Evolutionary conservation across 1,284 basidiomycete species (phyloP), one percentile per base, ranked within the genome.

Genomic region (Kalmanozyma brasiliensis): DNA sequence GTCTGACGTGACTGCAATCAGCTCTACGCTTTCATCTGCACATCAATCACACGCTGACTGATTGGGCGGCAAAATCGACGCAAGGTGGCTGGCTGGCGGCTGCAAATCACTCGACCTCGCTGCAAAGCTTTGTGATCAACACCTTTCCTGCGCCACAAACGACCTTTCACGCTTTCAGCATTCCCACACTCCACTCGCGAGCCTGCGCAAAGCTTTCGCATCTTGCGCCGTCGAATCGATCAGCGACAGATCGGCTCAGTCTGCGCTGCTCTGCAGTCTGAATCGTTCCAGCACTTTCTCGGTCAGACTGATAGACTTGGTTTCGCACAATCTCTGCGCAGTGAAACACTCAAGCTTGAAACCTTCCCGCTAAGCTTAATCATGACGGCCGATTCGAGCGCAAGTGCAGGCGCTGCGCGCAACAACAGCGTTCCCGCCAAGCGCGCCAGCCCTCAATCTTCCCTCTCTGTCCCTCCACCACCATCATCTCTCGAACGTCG

Each of bases 21-120:
- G n/a, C n/a, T n/a, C n/a, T n/a, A n/a, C n/a, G n/a, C n/a, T n/a
- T n/a, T n/a, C n/a, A 29, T 11, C 47, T 52, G 43, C 38, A 51
- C 29, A 29, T 33, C 48, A 30, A 33, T 42, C 47, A 52, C 49
- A 19, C 49, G 60, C 60, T 63, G 53, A 63, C 60, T 63, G 60
- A 63, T 56, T 42, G 30, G n/a, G n/a, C n/a, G n/a, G n/a, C n/a
- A n/a, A n/a, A n/a, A n/a, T n/a, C n/a, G n/a, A n/a, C n/a, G n/a
- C n/a, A n/a, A n/a, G n/a, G n/a, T 37, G 14, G 24, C 33, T 37
- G 37, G 48, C 51, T 48, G n/a, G 38, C n/a, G n/a, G n/a, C 52
- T 55, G 35, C 26, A 29, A 49, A 38, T 33, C 46, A 37, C 17
- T 22, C 17, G 11, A 7, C 11, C 26, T 19, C 35, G 19, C 38